A percentile compares a stretch with the other conserved stretches of the same genome.
phyloP scores from a whole-genome alignment of 306 rosid species.

The Benincasa hispida region DNA sequence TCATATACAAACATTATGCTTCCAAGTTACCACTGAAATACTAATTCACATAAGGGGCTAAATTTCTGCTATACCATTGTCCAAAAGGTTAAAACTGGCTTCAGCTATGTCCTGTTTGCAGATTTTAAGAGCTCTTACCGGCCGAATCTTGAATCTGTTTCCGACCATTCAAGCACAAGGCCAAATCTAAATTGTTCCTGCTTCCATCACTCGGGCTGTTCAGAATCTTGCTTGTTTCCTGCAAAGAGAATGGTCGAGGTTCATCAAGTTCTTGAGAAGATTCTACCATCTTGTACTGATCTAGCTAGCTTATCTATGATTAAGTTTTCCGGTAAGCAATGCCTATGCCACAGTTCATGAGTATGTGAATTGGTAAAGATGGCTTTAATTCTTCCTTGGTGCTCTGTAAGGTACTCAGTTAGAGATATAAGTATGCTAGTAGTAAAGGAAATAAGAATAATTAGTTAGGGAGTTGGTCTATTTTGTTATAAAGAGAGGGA shows the following conservation, averaged over 20 bases:
- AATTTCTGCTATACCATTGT: background rate
- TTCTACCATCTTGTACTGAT: background rate
- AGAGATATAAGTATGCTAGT: too few species aligned
- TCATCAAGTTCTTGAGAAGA: background rate
- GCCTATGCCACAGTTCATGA: background rate
- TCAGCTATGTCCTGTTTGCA: background rate
- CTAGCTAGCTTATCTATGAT: background rate
- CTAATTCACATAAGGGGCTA: background rate
- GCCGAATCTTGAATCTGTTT: background rate
- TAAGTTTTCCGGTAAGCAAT: background rate
- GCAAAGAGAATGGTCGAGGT: background rate
- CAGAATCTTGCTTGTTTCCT: background rate
- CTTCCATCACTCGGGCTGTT: background rate
- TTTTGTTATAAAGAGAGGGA: too few species aligned
- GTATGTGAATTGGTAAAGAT: background rate
- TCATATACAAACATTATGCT: background rate
- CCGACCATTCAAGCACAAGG: slow-evolving; percentile 8
- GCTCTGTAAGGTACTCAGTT: too few species aligned
- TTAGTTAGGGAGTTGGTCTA: too few species aligned
- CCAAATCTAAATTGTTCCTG: slow-evolving; percentile 6
- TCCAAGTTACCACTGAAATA: background rate
- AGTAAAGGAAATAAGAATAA: too few species aligned
- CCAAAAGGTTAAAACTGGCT: background rate
- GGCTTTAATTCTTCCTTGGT: background rate
- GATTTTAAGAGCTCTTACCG: background rate